Conservation (phyloP, 495 filamentous ascomycete genomes). For the Neurospora sp. region DNA sequence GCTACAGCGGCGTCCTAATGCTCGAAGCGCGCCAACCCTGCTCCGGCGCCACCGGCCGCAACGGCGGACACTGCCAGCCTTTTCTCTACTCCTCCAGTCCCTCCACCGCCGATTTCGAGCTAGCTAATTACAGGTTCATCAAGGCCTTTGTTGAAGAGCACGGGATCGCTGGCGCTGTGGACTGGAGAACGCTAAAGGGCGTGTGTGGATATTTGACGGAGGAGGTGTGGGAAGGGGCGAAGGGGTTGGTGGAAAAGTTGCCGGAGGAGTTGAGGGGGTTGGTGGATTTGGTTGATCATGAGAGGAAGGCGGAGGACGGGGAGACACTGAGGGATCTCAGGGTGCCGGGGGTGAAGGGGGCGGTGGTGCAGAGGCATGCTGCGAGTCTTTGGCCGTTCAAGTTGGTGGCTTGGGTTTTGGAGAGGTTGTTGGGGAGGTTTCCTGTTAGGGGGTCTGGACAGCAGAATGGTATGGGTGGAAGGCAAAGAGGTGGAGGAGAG, state of each 20-base stretch:
- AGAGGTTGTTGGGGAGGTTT: slow-evolving; percentile 35
- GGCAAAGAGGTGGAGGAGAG: background rate
- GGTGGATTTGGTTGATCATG: background rate
- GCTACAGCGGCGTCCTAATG: slow-evolving; percentile 44
- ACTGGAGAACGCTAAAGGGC: background rate
- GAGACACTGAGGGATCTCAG: slow-evolving; percentile 10
- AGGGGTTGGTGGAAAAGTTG: slow-evolving; percentile 9
- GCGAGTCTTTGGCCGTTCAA: slow-evolving; percentile 70
- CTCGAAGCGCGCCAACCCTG: slow-evolving; percentile 48
- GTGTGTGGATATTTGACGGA: background rate
- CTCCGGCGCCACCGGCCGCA: slow-evolving; percentile 20
- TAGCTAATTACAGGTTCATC: slow-evolving; percentile 47
- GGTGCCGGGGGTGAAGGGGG: slow-evolving; percentile 34
- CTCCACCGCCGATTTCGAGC: slow-evolving; percentile 53
- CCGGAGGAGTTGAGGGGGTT: background rate
- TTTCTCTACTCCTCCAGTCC: slow-evolving; percentile 40
- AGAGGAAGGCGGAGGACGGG: background rate
- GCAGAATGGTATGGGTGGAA: background rate
- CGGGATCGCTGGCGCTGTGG: background rate
- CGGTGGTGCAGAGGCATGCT: slow-evolving; percentile 35
- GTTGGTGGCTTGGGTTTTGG: slow-evolving; percentile 56
- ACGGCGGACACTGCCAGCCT: slow-evolving; percentile 69
- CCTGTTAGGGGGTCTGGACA: background rate
- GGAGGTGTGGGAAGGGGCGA: background rate
- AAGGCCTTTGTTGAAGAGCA: slow-evolving; percentile 35